Evolutionary conservation across 208 protist species (phyloP).

Genomic region (Leishmania arabica): DNA sequence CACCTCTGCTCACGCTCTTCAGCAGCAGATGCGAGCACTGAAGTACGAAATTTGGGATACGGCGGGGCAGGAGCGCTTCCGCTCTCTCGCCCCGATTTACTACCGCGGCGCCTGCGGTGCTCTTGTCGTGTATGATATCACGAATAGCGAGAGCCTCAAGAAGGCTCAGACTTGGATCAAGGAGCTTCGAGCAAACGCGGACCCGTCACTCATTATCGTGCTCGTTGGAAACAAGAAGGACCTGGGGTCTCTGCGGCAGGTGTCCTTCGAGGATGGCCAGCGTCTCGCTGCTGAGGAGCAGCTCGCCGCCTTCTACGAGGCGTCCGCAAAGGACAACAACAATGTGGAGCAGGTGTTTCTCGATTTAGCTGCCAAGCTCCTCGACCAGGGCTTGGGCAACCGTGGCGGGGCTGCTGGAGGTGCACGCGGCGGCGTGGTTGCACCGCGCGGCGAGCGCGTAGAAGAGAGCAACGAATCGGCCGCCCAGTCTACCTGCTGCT

Average conservation of each 20-base stretch:
- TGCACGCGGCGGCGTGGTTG: conserved; percentile 21
- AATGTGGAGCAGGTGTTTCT: conserved; percentile 90
- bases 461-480: conserved; percentile 26
- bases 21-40: conserved; percentile 38
- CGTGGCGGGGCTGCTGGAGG: conserved; percentile 18
- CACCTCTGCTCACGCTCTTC: conserved; percentile 8
- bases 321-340: conserved; percentile 85
- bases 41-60: conserved; percentile 95
- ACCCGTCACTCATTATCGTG: conserved; percentile 90
- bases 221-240: conserved; percentile 98
- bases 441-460: conserved; percentile 32
- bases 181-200: conserved; percentile 93
- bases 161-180: conserved; percentile 97
- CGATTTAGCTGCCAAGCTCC: conserved; percentile 91
- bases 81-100: conserved; percentile 92
- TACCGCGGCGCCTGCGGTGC: conserved; percentile 92
- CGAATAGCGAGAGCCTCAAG: conserved; percentile 93
- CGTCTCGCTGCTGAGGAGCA: conserved; percentile 72
- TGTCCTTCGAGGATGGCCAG: conserved; percentile 71
- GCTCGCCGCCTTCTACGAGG: conserved; percentile 83
- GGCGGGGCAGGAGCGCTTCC: conserved; percentile 92
- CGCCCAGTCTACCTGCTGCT: conserved; percentile 36
- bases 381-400: conserved; percentile 83
- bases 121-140: conserved; percentile 98
- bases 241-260: conserved; percentile 87